Evolutionary conservation across 2,329 filamentous ascomycete species (phyloP).

Genomic region (Calonectria hawksworthii): DNA sequence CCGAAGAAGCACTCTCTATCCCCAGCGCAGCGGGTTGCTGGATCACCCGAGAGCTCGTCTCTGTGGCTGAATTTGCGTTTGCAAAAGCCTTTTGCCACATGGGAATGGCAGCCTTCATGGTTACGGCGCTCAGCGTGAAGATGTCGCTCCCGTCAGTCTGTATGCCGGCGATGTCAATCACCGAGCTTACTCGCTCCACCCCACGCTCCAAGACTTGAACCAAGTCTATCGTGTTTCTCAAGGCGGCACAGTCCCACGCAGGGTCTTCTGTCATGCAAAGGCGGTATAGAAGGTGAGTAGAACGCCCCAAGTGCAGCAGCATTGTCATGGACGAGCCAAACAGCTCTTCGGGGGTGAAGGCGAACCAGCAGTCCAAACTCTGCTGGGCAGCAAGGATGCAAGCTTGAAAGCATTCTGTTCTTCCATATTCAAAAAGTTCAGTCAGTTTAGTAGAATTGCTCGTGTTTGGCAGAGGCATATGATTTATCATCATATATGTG

Average conservation of each 20-base stretch:
- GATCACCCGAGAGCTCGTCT: neutral
- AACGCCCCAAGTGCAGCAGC: constrained; percentile 51
- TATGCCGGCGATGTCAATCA: constrained; percentile 4
- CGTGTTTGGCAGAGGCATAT: constrained; percentile 48
- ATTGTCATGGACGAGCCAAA: constrained; percentile 46
- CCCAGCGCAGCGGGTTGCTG: neutral
- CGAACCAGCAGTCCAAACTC: constrained; percentile 51
- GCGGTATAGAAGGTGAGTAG: constrained; percentile 45
- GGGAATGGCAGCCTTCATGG: constrained; percentile 24
- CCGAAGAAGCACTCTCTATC: neutral
- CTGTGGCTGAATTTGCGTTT: neutral
- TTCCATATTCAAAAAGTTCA: constrained; percentile 30
- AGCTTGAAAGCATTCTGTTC: constrained; percentile 45
- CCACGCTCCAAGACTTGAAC: constrained; percentile 34
- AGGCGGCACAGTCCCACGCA: constrained; percentile 53
- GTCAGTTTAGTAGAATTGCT: constrained; percentile 21
- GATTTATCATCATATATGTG: constrained; percentile 55
- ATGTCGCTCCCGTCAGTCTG: constrained; percentile 21
- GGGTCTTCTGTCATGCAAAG: constrained; percentile 52
- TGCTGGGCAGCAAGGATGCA: constrained; percentile 46
- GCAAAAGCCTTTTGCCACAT: constrained; percentile 30
- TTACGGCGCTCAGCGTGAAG: constrained; percentile 7
- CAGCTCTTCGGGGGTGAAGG: constrained; percentile 39
- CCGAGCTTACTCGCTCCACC: neutral
- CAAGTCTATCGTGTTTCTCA: constrained; percentile 51